phyloP scores from a whole-genome alignment of 805 yeast species.

The Naumovozyma dairenensis region DNA sequence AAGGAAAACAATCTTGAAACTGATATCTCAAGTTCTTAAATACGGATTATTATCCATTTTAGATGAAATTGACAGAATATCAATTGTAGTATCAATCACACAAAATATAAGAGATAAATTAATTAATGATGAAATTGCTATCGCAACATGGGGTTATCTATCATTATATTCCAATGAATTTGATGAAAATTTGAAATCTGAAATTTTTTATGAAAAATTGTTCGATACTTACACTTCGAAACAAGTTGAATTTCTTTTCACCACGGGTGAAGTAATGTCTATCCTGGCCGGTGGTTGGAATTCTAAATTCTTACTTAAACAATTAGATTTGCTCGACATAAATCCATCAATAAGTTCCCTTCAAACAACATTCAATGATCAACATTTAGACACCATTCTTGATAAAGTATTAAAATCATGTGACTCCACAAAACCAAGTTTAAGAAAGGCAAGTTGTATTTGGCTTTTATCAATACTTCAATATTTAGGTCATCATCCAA shows the following conservation, averaged over 20 bases:
- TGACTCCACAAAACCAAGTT: slow-evolving; percentile 56
- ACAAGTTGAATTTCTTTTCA: slow-evolving; percentile 64
- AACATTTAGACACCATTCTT: slow-evolving; percentile 30
- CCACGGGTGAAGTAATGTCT: slow-evolving; percentile 77
- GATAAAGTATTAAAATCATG: slow-evolving; percentile 43
- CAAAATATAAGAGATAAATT: slow-evolving; percentile 32
- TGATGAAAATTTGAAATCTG: slow-evolving; percentile 20
- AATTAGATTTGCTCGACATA: slow-evolving; percentile 43
- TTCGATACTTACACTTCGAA: slow-evolving; percentile 55
- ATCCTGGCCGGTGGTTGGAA: slow-evolving; percentile 69
- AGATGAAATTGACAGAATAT: slow-evolving; percentile 10
- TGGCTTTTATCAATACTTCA: slow-evolving; percentile 80
- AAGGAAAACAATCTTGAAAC: slow-evolving; percentile 2
- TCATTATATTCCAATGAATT: slow-evolving; percentile 33
- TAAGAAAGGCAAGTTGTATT: slow-evolving; percentile 69
- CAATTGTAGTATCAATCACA: slow-evolving; percentile 19
- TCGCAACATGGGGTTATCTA: slow-evolving; percentile 46
- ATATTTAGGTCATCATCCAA: slow-evolving; percentile 46
- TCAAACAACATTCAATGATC: slow-evolving; percentile 10
- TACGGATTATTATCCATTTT: slow-evolving; percentile 29
- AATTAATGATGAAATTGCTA: slow-evolving; percentile 50
- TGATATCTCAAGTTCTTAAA: slow-evolving; percentile 30
- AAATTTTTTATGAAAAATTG: slow-evolving; percentile 38
- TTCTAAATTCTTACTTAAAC: slow-evolving; percentile 43
- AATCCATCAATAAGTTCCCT: slow-evolving; percentile 8